phyloP scores from a whole-genome alignment of 1,284 basidiomycete species.

The Moniliella sp. region DNA sequence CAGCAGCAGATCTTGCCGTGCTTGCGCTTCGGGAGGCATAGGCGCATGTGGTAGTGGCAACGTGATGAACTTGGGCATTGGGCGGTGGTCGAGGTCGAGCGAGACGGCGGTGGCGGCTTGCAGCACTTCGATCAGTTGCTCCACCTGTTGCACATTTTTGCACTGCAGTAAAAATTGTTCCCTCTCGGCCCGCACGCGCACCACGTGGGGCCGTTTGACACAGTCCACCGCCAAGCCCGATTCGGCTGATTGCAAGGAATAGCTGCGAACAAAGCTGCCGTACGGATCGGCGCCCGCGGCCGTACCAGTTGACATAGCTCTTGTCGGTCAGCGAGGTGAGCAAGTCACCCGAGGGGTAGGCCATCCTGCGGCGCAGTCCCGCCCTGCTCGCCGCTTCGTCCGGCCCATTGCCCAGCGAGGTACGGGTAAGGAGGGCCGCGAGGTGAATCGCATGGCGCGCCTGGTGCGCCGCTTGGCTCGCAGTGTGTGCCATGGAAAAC shows the following conservation, averaged over 20 bases:
- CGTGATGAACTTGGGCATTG: conserved; percentile 35
- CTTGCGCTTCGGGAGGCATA: conserved; percentile 11
- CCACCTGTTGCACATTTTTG: conserved; percentile 58
- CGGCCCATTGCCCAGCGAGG: not conserved
- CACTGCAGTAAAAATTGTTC: conserved; percentile 92
- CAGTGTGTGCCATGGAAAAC: not conserved
- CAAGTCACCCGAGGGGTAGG: too few species aligned
- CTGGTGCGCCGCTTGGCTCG: not conserved
- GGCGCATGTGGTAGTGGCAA: conserved; percentile 22
- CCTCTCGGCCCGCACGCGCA: conserved; percentile 74
- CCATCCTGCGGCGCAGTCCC: not conserved
- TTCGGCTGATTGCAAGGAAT: conserved; percentile 73
- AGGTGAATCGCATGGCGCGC: not conserved
- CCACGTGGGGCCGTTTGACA: conserved; percentile 74
- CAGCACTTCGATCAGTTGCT: conserved; percentile 87
- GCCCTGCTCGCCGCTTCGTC: not conserved
- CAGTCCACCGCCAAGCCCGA: conserved; percentile 86
- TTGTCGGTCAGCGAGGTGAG: too few species aligned
- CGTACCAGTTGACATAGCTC: not conserved
- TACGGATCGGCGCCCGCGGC: conserved; percentile 2
- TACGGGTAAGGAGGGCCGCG: not conserved
- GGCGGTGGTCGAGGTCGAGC: conserved; percentile 66
- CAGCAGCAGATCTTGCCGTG: too few species aligned
- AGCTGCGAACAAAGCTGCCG: too few species aligned
- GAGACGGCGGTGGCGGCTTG: conserved; percentile 84